These are phyloP conservation scores for Pleurotus citrinopileatus DNA, from an alignment of 768 basidiomycete species.

Conservation along the genomic window DNA sequence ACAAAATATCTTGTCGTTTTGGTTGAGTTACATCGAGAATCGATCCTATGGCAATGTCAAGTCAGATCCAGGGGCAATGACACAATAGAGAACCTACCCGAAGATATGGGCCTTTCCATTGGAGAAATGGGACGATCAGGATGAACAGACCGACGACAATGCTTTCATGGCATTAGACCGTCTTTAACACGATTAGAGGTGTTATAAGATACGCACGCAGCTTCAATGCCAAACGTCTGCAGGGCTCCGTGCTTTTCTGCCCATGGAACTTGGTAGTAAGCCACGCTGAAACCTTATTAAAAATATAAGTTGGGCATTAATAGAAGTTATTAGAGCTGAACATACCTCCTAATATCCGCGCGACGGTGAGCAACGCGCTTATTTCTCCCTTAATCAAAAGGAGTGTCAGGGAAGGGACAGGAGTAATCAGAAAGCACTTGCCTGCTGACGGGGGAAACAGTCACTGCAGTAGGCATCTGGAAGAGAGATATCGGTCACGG, in stretches of 20 bases:
- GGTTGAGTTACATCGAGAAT: conserved; percentile 4
- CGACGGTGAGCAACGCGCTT: conserved; percentile 57
- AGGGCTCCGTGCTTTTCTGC: conserved; percentile 56
- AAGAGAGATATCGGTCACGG: neutral
- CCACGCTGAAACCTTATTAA: conserved; percentile 52
- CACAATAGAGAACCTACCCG: conserved; percentile 33
- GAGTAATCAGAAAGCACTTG: conserved; percentile 12
- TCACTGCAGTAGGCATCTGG: conserved; percentile 42
- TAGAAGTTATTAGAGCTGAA: neutral
- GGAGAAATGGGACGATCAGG: conserved; percentile 48
- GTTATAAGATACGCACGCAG: conserved; percentile 47
- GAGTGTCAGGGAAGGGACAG: neutral
- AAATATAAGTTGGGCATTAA: neutral
- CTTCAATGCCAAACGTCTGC: conserved; percentile 60
- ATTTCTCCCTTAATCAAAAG: conserved; percentile 55
- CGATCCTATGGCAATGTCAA: conserved; percentile 9
- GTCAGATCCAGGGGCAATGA: neutral
- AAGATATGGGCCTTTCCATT: conserved; percentile 43
- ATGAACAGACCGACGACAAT: conserved; percentile 51
- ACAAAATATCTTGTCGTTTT: neutral
- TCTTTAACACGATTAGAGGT: too few relatives aligned
- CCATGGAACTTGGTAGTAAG: conserved; percentile 69
- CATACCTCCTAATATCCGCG: conserved; percentile 49
- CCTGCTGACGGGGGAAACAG: conserved; percentile 44
- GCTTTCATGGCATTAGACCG: conserved; percentile 20